Conservation (phyloP, 1,139 yeast genomes). For the Eremothecium gossypii region DNA sequence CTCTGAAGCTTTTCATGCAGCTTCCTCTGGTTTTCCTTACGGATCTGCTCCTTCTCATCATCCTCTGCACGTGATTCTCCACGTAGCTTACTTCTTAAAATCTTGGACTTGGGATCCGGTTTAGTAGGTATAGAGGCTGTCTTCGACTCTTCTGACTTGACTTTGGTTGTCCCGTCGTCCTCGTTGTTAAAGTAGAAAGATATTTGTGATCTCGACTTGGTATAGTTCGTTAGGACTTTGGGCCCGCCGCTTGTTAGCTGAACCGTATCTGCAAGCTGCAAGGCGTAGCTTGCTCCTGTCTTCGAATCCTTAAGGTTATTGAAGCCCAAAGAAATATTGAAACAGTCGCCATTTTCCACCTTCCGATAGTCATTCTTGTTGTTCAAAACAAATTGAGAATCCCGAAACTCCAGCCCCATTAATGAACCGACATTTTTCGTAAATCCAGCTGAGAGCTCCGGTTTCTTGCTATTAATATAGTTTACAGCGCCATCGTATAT, state of each 20-base stretch:
- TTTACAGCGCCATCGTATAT: constrained; percentile 58
- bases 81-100: constrained; percentile 71
- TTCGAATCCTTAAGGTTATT: constrained; percentile 46
- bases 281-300: constrained; percentile 48
- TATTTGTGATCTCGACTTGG: constrained; percentile 63
- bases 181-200: constrained; percentile 83
- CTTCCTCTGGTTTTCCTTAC: constrained; percentile 74
- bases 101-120: constrained; percentile 37
- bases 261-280: constrained; percentile 77
- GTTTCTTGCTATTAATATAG: constrained; percentile 47
- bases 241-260: constrained; percentile 48
- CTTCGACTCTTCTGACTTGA: constrained; percentile 20
- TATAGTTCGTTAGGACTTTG: constrained; percentile 60
- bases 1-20: constrained; percentile 79
- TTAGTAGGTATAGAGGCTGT: constrained; percentile 16
- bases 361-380: constrained; percentile 56
- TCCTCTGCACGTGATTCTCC: constrained; percentile 66
- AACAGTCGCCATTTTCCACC: constrained; percentile 63
- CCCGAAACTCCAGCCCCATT: constrained; percentile 86
- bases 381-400: constrained; percentile 64
- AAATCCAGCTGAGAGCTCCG: constrained; percentile 57
- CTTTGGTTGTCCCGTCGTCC: constrained; percentile 31
- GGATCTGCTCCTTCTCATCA: constrained; percentile 72
- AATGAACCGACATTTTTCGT: constrained; percentile 84
- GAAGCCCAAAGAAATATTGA: constrained; percentile 74